Base-by-base conservation (phyloP, 1,284 basidiomycete species). In the Trichosporon ovoides region DNA sequence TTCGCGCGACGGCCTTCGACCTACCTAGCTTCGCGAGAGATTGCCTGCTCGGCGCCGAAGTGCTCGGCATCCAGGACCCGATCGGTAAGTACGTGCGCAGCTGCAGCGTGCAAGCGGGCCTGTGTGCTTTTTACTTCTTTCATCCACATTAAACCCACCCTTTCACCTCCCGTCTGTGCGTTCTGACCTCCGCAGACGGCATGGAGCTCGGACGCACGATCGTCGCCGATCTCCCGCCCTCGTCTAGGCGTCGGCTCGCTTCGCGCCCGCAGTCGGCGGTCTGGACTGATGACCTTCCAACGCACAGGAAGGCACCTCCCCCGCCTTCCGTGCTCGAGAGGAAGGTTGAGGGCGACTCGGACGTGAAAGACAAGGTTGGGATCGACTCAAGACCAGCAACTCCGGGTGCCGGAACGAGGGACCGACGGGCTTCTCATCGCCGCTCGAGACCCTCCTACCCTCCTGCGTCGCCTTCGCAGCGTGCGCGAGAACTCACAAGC, bases 51-150 rank as follows among this genome's bases (percentile, higher is more conserved):
- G 43, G 43, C 43, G 43, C 43, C n/a, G 43, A 48, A 31, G 43
- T 48, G 43, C 43, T 48, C n/a, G 43, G 43, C 24, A 48, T 48
- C 24, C 43, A 48, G 43, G 43, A 48, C 22, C 43, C 43, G 13
- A 48, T 48, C 16, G 43, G 43, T 48, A 14, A 5, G 43, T 48
- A 4, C 16, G 13, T 28, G 11, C 12, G 9, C 9, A n/a, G n/a
- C n/a, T n/a, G n/a, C n/a, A n/a, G 28, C 28, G 28, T 31, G 28
- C 28, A 9, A 5, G 28, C 28, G 28, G 14, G 11, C 12, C n/a
- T n/a, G n/a, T n/a, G n/a, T n/a, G n/a, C 10, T 43, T 20, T 13
- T 14, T 24, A 19, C 38, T 24, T 14, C n/a, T n/a, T n/a, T n/a
- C n/a, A n/a, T n/a, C n/a, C n/a, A n/a, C n/a, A n/a, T n/a, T n/a